Evolutionary conservation across 2,329 filamentous ascomycete genomes (phyloP).

Genomic region (Aureobasidium sp.): DNA sequence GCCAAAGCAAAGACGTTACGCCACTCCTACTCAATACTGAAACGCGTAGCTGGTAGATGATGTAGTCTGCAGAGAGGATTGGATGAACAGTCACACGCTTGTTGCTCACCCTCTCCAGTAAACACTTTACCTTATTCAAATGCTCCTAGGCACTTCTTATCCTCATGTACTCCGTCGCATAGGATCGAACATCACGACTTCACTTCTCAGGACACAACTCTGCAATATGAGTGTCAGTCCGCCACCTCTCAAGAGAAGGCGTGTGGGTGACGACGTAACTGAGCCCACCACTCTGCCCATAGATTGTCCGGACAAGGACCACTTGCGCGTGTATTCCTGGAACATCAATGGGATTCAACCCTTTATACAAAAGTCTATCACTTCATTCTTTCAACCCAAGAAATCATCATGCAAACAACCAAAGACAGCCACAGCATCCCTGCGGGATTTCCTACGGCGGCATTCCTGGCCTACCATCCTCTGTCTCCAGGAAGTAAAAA

Average conservation of each 20-base stretch:
- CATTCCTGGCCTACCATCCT: constrained; percentile 39
- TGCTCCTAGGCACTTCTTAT: background rate
- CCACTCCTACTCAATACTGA: background rate
- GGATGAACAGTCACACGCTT: background rate
- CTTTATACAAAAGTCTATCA: constrained; percentile 35
- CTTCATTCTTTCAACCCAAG: constrained; percentile 29
- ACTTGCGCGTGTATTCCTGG: constrained; percentile 38
- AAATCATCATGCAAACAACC: background rate
- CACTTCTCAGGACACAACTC: background rate
- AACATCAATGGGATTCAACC: constrained; percentile 42
- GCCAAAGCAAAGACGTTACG: too few species aligned
- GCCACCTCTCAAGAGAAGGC: constrained; percentile 25
- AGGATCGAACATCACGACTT: background rate
- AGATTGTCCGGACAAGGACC: background rate
- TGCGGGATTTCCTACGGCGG: constrained; percentile 37
- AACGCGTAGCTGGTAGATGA: background rate
- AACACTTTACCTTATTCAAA: background rate
- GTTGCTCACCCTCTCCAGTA: background rate
- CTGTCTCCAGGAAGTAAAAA: constrained; percentile 45
- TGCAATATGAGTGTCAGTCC: constrained; percentile 21
- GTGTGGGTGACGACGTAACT: background rate
- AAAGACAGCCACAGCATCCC: constrained; percentile 20
- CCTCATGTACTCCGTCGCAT: background rate
- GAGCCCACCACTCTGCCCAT: background rate
- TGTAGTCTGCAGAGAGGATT: background rate